phyloP scores from a whole-genome alignment of 2,329 filamentous ascomycete genomes.

The Talaromyces rugulosus region DNA sequence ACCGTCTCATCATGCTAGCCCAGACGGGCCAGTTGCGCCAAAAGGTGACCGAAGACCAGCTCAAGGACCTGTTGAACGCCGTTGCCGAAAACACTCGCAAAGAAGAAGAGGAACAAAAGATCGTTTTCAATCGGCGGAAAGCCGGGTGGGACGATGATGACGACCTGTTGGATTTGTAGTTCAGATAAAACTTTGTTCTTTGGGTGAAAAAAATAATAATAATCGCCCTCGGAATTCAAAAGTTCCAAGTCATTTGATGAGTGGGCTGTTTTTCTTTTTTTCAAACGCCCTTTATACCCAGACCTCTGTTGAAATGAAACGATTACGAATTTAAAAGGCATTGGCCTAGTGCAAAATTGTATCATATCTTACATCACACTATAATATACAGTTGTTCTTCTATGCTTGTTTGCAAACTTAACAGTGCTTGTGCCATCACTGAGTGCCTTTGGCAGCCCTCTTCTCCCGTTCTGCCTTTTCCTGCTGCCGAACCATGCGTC shows the following conservation, averaged over 20 bases:
- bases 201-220: background rate
- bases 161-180: conserved; percentile 42
- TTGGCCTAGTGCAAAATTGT: background rate
- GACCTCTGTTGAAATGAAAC: background rate
- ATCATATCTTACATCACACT: background rate
- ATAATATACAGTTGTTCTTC: background rate
- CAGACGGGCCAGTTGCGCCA: conserved; percentile 77
- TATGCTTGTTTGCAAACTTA: background rate
- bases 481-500: conserved; percentile 66
- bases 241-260: background rate
- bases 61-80: conserved; percentile 85
- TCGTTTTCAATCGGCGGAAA: conserved; percentile 79
- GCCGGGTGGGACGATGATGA: conserved; percentile 81
- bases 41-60: conserved; percentile 87
- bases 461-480: conserved; percentile 44
- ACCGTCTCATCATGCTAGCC: conserved; percentile 86
- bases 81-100: conserved; percentile 68
- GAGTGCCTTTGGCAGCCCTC: background rate
- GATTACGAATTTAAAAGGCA: background rate
- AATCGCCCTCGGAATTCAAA: background rate
- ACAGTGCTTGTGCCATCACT: background rate
- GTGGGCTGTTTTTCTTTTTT: background rate
- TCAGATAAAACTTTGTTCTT: background rate
- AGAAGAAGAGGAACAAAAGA: conserved; percentile 65
- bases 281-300: background rate